Conservation (phyloP, 768 basidiomycete species). For the Trametes cingulata region DNA sequence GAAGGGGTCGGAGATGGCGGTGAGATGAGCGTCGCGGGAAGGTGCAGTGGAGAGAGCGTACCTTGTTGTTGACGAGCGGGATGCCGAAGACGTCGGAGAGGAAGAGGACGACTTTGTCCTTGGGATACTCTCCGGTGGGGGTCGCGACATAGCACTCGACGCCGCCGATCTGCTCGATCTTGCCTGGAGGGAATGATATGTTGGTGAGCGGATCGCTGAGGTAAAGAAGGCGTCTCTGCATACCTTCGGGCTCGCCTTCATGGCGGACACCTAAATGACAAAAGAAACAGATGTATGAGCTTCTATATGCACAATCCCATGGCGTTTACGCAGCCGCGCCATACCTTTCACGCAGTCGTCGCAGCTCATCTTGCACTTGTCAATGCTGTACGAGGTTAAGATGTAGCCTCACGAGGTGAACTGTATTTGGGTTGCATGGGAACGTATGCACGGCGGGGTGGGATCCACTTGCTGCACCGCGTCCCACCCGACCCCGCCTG, state of each 20-base stretch:
- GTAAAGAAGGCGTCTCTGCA: background rate
- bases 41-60: background rate
- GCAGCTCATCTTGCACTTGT: background rate
- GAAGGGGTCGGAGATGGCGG: no score
- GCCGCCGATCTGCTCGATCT: slow-evolving; percentile 39
- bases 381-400: background rate
- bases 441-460: no score
- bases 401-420: no score
- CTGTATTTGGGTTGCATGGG: no score
- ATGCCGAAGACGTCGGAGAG: slow-evolving; percentile 40
- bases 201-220: background rate
- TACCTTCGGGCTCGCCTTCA: slow-evolving; percentile 27
- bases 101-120: slow-evolving; percentile 40
- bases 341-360: slow-evolving; percentile 22
- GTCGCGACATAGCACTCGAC: slow-evolving; percentile 44
- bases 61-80: slow-evolving; percentile 33
- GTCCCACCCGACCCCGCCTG: no score
- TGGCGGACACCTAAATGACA: slow-evolving; percentile 21
- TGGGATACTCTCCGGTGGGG: slow-evolving; percentile 36
- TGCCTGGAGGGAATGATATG: slow-evolving; percentile 29
- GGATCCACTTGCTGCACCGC: no score
- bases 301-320: background rate
- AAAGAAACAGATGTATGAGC: background rate
- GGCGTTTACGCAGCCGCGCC: background rate
- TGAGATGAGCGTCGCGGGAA: background rate